Evolutionary conservation across 2,329 filamentous ascomycete species (phyloP).

Genomic region (Ustulina deusta): DNA sequence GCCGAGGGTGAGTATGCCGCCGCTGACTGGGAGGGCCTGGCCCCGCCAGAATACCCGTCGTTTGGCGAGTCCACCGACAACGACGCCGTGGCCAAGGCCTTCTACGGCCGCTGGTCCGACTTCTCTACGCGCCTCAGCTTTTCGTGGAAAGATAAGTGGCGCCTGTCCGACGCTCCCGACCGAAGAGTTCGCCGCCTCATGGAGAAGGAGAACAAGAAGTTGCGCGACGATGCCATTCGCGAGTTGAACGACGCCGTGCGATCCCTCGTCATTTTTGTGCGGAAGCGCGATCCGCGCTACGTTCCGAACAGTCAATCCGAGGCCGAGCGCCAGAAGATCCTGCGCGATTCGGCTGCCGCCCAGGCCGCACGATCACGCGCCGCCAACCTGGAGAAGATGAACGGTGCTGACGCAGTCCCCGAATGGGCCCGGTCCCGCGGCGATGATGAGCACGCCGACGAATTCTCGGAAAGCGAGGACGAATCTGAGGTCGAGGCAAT

Average conservation of each 20-base stretch:
- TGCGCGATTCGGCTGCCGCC: conserved; percentile 82
- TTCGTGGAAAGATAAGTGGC: conserved; percentile 88
- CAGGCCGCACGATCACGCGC: conserved; percentile 87
- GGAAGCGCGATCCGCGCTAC: conserved; percentile 91
- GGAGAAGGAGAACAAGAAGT: conserved; percentile 93
- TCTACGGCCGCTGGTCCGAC: conserved; percentile 83
- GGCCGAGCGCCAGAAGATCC: conserved; percentile 79
- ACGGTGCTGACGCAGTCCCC: conserved; percentile 71
- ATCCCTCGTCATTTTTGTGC: conserved; percentile 86
- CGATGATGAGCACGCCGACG: conserved; percentile 58
- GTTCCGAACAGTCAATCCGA: conserved; percentile 81
- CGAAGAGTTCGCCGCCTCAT: conserved; percentile 83
- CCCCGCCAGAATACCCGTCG: conserved; percentile 76
- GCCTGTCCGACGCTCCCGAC: conserved; percentile 87
- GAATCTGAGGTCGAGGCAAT: conserved; percentile 70
- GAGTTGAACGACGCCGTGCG: conserved; percentile 95
- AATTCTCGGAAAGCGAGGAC: conserved; percentile 72
- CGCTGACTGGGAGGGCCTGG: conserved; percentile 73
- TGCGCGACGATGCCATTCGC: conserved; percentile 82
- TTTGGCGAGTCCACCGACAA: conserved; percentile 83
- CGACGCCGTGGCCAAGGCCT: conserved; percentile 79
- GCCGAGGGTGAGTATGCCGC: conserved; percentile 83
- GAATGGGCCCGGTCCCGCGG: conserved; percentile 78
- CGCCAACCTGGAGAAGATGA: conserved; percentile 80
- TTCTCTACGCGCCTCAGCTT: conserved; percentile 90